phyloP scores from a whole-genome alignment of 345 rosid genomes.

The Dovyalis caffra region DNA sequence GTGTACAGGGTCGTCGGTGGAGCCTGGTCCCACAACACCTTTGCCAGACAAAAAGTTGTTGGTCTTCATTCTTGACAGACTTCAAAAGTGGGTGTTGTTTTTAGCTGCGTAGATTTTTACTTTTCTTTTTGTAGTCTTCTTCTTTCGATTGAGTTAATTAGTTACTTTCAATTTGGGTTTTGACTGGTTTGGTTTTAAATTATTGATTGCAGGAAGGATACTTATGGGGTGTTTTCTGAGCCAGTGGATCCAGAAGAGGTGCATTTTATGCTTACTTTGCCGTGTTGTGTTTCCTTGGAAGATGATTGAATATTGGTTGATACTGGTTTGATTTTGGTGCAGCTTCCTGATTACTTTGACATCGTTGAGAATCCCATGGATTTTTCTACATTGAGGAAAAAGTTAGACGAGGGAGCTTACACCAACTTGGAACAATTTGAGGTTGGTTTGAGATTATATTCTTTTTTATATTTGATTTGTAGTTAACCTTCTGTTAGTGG shows the following conservation, averaged over 20 bases:
- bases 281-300: slow-evolving; percentile 5
- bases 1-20: neutral
- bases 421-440: slow-evolving; percentile 79
- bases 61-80: slow-evolving; percentile 86
- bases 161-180: slow-evolving; percentile 22
- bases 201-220: slow-evolving; percentile 82
- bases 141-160: neutral
- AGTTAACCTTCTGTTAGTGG: neutral
- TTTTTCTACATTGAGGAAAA: slow-evolving; percentile 74
- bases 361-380: slow-evolving; percentile 86
- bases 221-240: slow-evolving; percentile 89
- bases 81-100: slow-evolving; percentile 66
- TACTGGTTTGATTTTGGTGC: slow-evolving; percentile 26
- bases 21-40: neutral
- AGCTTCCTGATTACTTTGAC: slow-evolving; percentile 98
- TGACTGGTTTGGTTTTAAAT: slow-evolving; percentile 16
- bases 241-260: slow-evolving; percentile 98
- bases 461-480: neutral
- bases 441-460: slow-evolving; percentile 38
- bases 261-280: slow-evolving; percentile 15
- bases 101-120: neutral
- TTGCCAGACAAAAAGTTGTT: slow-evolving; percentile 75
- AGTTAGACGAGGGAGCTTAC: slow-evolving; percentile 62
- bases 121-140: neutral
- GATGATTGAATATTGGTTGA: slow-evolving; percentile 11